Conservation (phyloP, 768 basidiomycete species). For the Suillus paluster region DNA sequence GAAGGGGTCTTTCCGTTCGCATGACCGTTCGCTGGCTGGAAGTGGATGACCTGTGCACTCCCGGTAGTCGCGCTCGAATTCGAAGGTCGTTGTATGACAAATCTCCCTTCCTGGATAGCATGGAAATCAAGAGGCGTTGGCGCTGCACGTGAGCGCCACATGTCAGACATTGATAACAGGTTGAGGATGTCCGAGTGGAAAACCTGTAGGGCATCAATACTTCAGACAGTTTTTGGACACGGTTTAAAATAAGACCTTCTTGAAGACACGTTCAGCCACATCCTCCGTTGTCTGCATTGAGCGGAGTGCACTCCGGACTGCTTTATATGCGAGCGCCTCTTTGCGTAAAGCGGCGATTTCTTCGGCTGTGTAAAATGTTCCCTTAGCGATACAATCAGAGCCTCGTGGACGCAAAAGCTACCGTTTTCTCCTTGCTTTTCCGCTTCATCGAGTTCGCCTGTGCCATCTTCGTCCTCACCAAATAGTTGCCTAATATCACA, state of each 20-base stretch:
- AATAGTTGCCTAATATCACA: constrained; percentile 75
- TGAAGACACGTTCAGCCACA: constrained; percentile 76
- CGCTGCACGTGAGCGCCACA: constrained; percentile 93
- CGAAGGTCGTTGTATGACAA: constrained; percentile 45
- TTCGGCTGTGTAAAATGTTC: constrained; percentile 54
- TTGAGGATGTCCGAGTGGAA: constrained; percentile 89
- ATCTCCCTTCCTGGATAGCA: constrained; percentile 68
- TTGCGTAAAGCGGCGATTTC: constrained; percentile 90
- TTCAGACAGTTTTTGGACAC: neutral
- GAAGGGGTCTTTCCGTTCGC: constrained; percentile 17
- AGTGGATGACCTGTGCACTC: neutral
- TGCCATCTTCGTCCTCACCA: constrained; percentile 88
- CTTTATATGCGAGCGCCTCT: constrained; percentile 86
- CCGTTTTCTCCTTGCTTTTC: constrained; percentile 94
- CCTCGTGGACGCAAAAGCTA: constrained; percentile 33
- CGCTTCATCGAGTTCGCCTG: constrained; percentile 86
- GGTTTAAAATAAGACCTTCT: constrained; percentile 64
- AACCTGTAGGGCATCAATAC: constrained; percentile 55
- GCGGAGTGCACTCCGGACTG: constrained; percentile 74
- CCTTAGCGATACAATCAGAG: constrained; percentile 1
- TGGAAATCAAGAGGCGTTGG: constrained; percentile 86
- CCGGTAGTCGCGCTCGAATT: constrained; percentile 24
- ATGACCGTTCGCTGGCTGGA: constrained; percentile 29
- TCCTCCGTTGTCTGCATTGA: constrained; percentile 40
- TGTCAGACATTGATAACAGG: constrained; percentile 90